Conservation (phyloP, 805 yeast genomes). For the Metschnikowia cerradonensis region DNA sequence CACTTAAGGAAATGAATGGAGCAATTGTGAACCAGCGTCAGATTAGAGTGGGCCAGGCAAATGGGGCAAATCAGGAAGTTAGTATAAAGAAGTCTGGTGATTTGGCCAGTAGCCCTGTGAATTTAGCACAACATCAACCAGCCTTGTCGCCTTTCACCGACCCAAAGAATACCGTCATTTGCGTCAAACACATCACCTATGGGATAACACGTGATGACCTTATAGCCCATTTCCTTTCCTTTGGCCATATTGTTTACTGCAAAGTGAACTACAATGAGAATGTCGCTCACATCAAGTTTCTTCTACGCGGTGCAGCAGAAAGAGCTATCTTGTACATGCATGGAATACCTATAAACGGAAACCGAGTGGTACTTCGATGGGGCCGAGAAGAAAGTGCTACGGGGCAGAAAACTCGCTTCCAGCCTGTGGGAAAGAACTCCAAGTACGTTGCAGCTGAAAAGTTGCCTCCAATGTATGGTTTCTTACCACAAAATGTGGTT, state of each 20-base stretch:
- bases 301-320: slow-evolving; percentile 34
- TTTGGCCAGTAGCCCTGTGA: slow-evolving; percentile 13
- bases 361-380: slow-evolving; percentile 30
- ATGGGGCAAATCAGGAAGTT: slow-evolving; percentile 21
- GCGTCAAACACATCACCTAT: slow-evolving; percentile 61
- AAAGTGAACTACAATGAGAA: slow-evolving; percentile 18
- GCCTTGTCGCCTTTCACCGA: slow-evolving; percentile 66
- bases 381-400: slow-evolving; percentile 20
- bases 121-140: slow-evolving; percentile 46
- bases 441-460: slow-evolving; percentile 14
- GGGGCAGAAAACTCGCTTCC: slow-evolving; percentile 5
- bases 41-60: slow-evolving; percentile 60
- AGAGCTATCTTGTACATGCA: slow-evolving; percentile 32
- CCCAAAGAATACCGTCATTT: slow-evolving; percentile 74
- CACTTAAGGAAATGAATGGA: slow-evolving; percentile 81
- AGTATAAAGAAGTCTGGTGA: slow-evolving; percentile 4
- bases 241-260: slow-evolving; percentile 47
- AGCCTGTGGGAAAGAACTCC: slow-evolving; percentile 9
- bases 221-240: slow-evolving; percentile 54
- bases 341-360: slow-evolving; percentile 27
- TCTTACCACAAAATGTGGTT: slow-evolving; percentile 15
- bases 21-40: slow-evolving; percentile 66
- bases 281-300: slow-evolving; percentile 25
- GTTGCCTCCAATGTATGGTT: slow-evolving; percentile 21
- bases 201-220: slow-evolving; percentile 60